Conservation (phyloP, 1,284 basidiomycete genomes). For the Rhodotorula mucilaginosa region DNA sequence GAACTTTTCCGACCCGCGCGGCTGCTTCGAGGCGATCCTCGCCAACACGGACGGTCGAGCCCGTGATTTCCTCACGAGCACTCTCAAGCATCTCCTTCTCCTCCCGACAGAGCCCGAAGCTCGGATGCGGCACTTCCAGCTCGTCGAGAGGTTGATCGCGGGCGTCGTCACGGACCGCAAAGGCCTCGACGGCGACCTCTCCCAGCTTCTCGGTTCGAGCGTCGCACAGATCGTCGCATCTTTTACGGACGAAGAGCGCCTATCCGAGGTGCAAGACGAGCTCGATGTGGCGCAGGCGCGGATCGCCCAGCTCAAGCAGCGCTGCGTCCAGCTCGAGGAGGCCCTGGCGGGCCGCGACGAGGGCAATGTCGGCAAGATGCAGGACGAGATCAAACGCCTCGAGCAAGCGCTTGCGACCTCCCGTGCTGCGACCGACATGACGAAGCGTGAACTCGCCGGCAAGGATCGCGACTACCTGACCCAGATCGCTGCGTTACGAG, state of each 20-base stretch:
- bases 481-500: constrained; percentile 80
- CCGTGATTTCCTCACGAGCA: constrained; percentile 81
- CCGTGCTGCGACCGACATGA: constrained; percentile 66
- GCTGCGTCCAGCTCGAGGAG: constrained; percentile 62
- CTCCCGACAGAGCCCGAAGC: constrained; percentile 83
- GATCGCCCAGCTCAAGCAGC: constrained; percentile 61
- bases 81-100: constrained; percentile 87
- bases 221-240: constrained; percentile 85
- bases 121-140: constrained; percentile 82
- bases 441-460: constrained; percentile 63
- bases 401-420: constrained; percentile 78
- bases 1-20: constrained; percentile 75
- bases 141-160: constrained; percentile 88
- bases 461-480: constrained; percentile 83
- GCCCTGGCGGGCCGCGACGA: constrained; percentile 77
- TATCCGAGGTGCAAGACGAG: constrained; percentile 76
- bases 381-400: constrained; percentile 66
- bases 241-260: constrained; percentile 85
- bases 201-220: constrained; percentile 80
- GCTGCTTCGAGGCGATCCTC: constrained; percentile 80
- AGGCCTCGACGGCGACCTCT: constrained; percentile 66
- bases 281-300: constrained; percentile 65
- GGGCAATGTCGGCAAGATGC: constrained; percentile 78
- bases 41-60: constrained; percentile 73
- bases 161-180: constrained; percentile 88